Evolutionary conservation across 2,329 filamentous ascomycete genomes (phyloP).

Genomic region (Colletotrichum tabaci): DNA sequence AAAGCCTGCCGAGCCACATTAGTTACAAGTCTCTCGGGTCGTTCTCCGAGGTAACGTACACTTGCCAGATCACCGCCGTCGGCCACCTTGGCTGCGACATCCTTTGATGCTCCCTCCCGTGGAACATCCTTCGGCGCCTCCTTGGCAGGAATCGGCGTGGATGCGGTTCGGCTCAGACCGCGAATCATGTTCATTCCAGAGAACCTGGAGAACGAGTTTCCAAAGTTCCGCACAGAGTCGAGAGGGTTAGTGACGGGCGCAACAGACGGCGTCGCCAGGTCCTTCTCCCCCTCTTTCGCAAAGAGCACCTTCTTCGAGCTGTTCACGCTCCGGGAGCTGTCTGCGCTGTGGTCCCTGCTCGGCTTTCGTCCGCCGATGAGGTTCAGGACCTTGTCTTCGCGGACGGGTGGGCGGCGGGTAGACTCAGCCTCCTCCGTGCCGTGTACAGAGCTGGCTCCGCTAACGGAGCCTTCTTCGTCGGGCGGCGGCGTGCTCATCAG

Average conservation of each 20-base stretch:
- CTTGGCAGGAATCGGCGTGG: slow-evolving; percentile 55
- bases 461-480: slow-evolving; percentile 73
- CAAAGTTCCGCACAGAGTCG: slow-evolving; percentile 85
- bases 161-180: slow-evolving; percentile 76
- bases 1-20: slow-evolving; percentile 63
- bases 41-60: slow-evolving; percentile 57
- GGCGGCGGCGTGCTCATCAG: slow-evolving; percentile 82
- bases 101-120: slow-evolving; percentile 52
- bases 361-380: slow-evolving; percentile 77
- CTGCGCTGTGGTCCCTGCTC: slow-evolving; percentile 80
- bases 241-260: slow-evolving; percentile 56
- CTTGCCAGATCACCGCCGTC: slow-evolving; percentile 72
- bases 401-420: slow-evolving; percentile 49
- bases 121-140: slow-evolving; percentile 35
- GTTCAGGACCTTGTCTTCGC: slow-evolving; percentile 78
- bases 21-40: slow-evolving; percentile 18
- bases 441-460: slow-evolving; percentile 68
- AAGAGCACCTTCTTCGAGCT: slow-evolving; percentile 73
- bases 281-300: slow-evolving; percentile 57
- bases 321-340: slow-evolving; percentile 77
- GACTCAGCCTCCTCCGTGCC: slow-evolving; percentile 56
- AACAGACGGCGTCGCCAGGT: slow-evolving; percentile 46
- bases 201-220: slow-evolving; percentile 85
- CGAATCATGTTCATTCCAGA: slow-evolving; percentile 81
- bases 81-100: slow-evolving; percentile 50